Evolutionary conservation across 352 stramenopile genomes (phyloP).

Genomic region (Pythium grandisporangium): DNA sequence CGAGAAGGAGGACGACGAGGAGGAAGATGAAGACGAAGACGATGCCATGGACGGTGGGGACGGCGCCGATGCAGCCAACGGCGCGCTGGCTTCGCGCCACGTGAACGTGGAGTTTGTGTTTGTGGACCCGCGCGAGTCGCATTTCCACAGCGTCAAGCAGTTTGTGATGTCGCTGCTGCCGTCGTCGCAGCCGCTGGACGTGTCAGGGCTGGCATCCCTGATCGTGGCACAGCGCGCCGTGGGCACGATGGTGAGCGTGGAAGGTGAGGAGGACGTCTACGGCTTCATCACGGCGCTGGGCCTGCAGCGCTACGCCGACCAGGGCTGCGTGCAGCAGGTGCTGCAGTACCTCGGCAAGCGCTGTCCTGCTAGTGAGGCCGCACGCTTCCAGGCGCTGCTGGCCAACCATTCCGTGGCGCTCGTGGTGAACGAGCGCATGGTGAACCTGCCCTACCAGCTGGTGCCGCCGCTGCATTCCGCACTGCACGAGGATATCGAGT

Average conservation of each 20-base stretch:
- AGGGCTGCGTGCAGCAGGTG: constrained; percentile 62
- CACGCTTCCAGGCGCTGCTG: constrained; percentile 55
- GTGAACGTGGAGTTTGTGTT: constrained; percentile 83
- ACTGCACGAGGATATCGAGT: constrained; percentile 82
- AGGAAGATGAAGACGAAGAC: constrained; percentile 53
- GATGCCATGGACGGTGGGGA: constrained; percentile 29
- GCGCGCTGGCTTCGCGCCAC: constrained; percentile 9
- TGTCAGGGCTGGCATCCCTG: constrained; percentile 69
- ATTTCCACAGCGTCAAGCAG: constrained; percentile 86
- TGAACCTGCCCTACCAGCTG: constrained; percentile 82
- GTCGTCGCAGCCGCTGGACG: constrained; percentile 66
- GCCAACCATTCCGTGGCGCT: constrained; percentile 48
- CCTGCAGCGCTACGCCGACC: constrained; percentile 34
- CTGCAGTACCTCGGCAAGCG: constrained; percentile 73
- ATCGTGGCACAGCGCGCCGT: constrained; percentile 64
- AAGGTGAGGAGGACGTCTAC: constrained; percentile 75
- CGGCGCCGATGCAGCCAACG: constrained; percentile 2
- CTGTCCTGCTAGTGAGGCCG: constrained; percentile 33
- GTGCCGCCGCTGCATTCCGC: constrained; percentile 71
- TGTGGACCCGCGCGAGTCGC: constrained; percentile 60
- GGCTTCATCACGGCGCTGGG: constrained; percentile 81
- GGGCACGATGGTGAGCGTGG: constrained; percentile 75
- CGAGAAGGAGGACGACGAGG: constrained; percentile 26
- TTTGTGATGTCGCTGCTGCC: constrained; percentile 68
- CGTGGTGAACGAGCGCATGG: constrained; percentile 78